A percentile compares a stretch with the other conserved stretches of the same genome.
These are phyloP conservation scores for Diaporthe ampelina DNA, from an alignment of 2,329 filamentous ascomycete genomes.

Conservation along the genomic window DNA sequence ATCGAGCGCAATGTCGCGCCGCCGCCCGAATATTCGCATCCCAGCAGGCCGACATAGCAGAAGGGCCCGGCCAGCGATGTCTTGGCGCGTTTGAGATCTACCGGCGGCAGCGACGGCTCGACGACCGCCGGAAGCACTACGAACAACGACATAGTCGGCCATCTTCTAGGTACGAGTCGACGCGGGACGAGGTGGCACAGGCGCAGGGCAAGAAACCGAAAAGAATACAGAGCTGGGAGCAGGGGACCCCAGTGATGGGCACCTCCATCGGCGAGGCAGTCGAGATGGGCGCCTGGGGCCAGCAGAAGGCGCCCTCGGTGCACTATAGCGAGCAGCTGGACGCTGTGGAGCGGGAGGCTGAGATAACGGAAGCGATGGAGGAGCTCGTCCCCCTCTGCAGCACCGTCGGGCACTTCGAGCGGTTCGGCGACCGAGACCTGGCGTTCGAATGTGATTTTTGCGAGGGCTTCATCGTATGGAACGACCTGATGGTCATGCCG, in stretches of 20 bases:
- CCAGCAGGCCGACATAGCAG: slow-evolving; percentile 59
- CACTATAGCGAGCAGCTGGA: slow-evolving; percentile 38
- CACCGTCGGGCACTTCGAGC: slow-evolving; percentile 67
- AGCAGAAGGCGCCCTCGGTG: slow-evolving; percentile 18
- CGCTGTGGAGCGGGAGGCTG: slow-evolving; percentile 38
- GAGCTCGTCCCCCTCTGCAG: slow-evolving; percentile 66
- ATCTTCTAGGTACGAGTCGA: slow-evolving; percentile 40
- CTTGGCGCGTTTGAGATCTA: slow-evolving; percentile 70
- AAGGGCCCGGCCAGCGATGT: slow-evolving; percentile 56
- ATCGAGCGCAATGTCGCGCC: slow-evolving; percentile 70
- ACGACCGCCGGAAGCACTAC: slow-evolving; percentile 50
- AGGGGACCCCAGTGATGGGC: slow-evolving; percentile 39
- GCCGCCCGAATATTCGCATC: slow-evolving; percentile 68
- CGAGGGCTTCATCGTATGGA: slow-evolving; percentile 72
- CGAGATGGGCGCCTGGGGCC: slow-evolving; percentile 41
- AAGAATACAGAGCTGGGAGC: slow-evolving; percentile 40
- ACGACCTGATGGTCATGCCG: slow-evolving; percentile 67
- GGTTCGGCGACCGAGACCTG: slow-evolving; percentile 67
- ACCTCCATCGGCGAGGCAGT: slow-evolving; percentile 36
- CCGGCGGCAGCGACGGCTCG: slow-evolving; percentile 59
- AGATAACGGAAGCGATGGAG: slow-evolving; percentile 52
- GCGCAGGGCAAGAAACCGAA: slow-evolving; percentile 24
- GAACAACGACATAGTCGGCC: slow-evolving; percentile 51
- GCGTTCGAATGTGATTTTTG: slow-evolving; percentile 74
- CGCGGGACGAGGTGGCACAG: slow-evolving; percentile 44